Evolutionary conservation across 441 rosid species (phyloP).

Genomic region (Iberis amara): DNA sequence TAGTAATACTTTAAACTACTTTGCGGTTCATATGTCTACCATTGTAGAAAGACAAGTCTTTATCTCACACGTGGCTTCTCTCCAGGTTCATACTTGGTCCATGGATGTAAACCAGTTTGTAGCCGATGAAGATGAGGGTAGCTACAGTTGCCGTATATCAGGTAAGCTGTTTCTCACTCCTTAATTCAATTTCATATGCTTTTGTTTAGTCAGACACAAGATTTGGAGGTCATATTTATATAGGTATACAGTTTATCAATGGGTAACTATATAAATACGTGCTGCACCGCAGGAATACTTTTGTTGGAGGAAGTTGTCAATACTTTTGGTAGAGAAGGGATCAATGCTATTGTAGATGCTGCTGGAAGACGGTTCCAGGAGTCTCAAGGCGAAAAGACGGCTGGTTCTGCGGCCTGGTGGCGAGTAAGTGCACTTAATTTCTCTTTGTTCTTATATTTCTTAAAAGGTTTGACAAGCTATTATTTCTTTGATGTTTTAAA

Average conservation of each 20-base stretch:
- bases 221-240: constrained; percentile 15
- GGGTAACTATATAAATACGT: constrained; percentile 27
- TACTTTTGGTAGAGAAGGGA: constrained; percentile 70
- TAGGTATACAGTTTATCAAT: constrained; percentile 11
- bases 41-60: constrained; percentile 15
- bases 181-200: constrained; percentile 17
- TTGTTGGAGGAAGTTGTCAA: constrained; percentile 77
- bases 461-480: constrained; percentile 19
- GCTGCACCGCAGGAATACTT: constrained; percentile 57
- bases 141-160: constrained; percentile 87
- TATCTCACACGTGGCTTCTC: constrained; percentile 21
- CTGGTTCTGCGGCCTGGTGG: constrained; percentile 85
- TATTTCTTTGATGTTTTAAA: constrained; percentile 12
- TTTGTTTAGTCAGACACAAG: not conserved
- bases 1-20: not conserved
- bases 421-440: constrained; percentile 51
- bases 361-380: constrained; percentile 59
- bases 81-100: constrained; percentile 79
- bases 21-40: constrained; percentile 5
- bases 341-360: constrained; percentile 64
- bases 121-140: constrained; percentile 88
- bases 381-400: constrained; percentile 64
- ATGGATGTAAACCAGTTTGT: constrained; percentile 84
- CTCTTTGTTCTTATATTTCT: constrained; percentile 19
- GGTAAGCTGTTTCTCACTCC: constrained; percentile 46